A percentile compares a stretch with the other conserved stretches of the same genome.
phyloP scores from a whole-genome alignment of 1,284 basidiomycete species.

The Cutaneotrichosporon mucoides region DNA sequence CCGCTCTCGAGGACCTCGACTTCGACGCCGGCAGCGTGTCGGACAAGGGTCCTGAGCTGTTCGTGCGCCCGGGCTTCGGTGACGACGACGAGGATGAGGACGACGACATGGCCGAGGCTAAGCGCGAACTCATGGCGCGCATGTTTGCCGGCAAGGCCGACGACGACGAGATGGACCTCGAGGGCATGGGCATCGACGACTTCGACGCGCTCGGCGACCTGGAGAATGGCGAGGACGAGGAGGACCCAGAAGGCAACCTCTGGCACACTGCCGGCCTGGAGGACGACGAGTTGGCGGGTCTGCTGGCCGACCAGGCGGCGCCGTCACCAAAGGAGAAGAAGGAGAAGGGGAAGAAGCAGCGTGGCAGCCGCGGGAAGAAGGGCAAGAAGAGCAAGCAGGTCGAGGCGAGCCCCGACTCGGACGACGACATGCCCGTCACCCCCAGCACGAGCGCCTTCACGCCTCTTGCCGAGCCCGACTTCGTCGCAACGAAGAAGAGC shows the following conservation, averaged over 20 bases:
- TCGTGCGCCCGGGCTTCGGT: constrained; percentile 6
- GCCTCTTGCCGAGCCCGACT: constrained; percentile 33
- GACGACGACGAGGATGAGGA: constrained; percentile 42
- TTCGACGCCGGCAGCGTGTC: constrained; percentile 56
- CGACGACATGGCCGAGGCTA: constrained; percentile 26
- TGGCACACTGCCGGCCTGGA: constrained; percentile 40
- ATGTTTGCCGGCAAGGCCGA: constrained; percentile 20
- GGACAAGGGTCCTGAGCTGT: constrained; percentile 50
- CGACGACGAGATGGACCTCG: constrained; percentile 2
- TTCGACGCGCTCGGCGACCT: constrained; percentile 2
- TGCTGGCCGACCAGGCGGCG: constrained; percentile 32
- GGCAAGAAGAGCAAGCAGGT: constrained; percentile 45
- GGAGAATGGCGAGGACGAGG: constrained; percentile 21
- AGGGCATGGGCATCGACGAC: constrained; percentile 6
- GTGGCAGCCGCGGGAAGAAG: constrained; percentile 10
- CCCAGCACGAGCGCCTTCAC: constrained; percentile 20
- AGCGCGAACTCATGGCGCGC: constrained; percentile 24
- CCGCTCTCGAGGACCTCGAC: constrained; percentile 75
- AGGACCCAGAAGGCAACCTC: constrained; percentile 23
- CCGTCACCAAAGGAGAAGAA: constrained; percentile 16
- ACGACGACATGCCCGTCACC: too few species aligned
- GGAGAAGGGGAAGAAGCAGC: constrained; percentile 31
- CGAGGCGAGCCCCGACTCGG: constrained; percentile 22
- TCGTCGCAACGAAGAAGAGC: constrained; percentile 26
- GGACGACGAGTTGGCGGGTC: constrained; percentile 41